Percentiles rank a stretch among this genome's conserved stretches.
These are phyloP conservation scores for Botrytis medusae DNA, from an alignment of 2,329 filamentous ascomycete genomes.

Conservation along the genomic window DNA sequence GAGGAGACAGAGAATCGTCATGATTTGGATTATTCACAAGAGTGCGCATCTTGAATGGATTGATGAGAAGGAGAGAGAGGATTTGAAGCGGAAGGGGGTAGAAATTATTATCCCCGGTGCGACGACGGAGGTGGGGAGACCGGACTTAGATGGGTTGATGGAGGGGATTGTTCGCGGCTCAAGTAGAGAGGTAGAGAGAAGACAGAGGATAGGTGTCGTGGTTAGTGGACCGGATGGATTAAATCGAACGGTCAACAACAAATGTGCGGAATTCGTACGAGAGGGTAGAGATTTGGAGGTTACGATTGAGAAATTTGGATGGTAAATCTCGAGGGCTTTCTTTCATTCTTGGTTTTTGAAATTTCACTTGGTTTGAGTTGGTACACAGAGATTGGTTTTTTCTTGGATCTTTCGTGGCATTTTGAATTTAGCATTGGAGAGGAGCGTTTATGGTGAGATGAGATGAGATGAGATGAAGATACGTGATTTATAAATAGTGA, in stretches of 20 bases:
- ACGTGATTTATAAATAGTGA: background rate
- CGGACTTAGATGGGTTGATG: conserved; percentile 51
- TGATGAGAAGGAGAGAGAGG: conserved; percentile 48
- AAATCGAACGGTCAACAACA: conserved; percentile 60
- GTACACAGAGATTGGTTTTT: background rate
- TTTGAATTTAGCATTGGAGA: background rate
- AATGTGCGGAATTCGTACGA: conserved; percentile 50
- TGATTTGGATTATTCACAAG: conserved; percentile 61
- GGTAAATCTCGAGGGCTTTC: conserved; percentile 45
- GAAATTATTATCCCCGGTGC: conserved; percentile 55
- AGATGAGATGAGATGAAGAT: background rate
- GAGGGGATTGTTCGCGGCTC: conserved; percentile 38
- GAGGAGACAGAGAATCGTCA: conserved; percentile 44
- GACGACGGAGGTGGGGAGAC: conserved; percentile 53
- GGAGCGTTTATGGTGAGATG: background rate
- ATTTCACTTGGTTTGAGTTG: background rate
- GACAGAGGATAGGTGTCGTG: conserved; percentile 50
- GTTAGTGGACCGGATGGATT: conserved; percentile 63
- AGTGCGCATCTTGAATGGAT: conserved; percentile 55
- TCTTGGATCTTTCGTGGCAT: background rate
- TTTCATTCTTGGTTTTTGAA: background rate
- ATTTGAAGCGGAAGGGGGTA: conserved; percentile 51
- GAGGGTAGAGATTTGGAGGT: conserved; percentile 52
- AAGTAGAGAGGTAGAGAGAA: conserved; percentile 8
- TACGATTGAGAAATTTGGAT: conserved; percentile 67